Evolutionary conservation across 169 alveolate genomes (phyloP), one percentile per base, ranked within the genome.

Genomic region (Plasmodium fragile): DNA sequence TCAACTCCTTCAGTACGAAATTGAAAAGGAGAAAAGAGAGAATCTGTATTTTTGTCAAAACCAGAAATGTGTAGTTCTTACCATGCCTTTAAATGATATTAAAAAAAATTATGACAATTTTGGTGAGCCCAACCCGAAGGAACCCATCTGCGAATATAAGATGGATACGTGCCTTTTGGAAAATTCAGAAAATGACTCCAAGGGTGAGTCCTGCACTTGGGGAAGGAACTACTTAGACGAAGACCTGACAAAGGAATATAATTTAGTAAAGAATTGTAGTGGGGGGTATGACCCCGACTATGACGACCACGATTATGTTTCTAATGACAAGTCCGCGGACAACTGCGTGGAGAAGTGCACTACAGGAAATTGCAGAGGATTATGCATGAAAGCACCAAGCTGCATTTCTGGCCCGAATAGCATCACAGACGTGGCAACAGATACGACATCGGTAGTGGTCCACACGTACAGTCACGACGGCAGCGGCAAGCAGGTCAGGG

Each of bases 1-100:
- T 73, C 93, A 85, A 85, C 84, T 85, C 25, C 71, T 85, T 25
- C 55, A 77, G 18, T 73, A 49, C 80, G 93, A 85, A 85, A 45
- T 85, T 41, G 93, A 85, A 34, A 85, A 85, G 79, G 69, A 28
- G 25, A 73, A 85, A 36, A 85, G 69, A 30, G 93, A 73, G 79
- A 73, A 73, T 69, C n/a, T 3, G 8, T 72, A 85, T 69, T 85
- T 85, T 85, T 85, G 55, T 25, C 78, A 85, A 45, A 70, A 73
- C 43, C 79, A 85, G 65, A 85, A 85, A 36, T 77, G 18, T 85
- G 30, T 85, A 32, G 43, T 53, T 85, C 41, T 85, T 73, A 55
- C 83, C 41, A 75, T 72, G 25, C 84, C 83, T 49, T 4, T 85
- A 22, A 85, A 52, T 77, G 28, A 85, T 45, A 25, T 73, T 1